Evolutionary conservation across 2,329 filamentous ascomycete species (phyloP).

Genomic region (Fusarium globosum): DNA sequence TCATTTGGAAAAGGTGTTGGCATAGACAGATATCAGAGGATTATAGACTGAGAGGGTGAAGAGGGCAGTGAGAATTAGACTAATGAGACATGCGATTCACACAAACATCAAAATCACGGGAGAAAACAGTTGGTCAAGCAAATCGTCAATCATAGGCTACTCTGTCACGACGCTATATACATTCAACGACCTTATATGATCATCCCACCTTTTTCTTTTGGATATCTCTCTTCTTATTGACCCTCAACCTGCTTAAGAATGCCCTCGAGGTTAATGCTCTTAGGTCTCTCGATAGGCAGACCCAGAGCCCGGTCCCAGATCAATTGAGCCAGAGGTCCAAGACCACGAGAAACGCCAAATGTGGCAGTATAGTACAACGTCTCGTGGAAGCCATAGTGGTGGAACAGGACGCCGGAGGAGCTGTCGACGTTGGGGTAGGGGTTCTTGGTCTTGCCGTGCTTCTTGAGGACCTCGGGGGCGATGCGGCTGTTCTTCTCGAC

Average conservation of each 20-base stretch:
- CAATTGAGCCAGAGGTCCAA: constrained; percentile 92
- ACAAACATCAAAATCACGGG: background rate
- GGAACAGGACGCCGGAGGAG: constrained; percentile 92
- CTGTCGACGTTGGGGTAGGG: constrained; percentile 98
- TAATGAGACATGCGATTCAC: background rate
- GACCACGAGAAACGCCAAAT: constrained; percentile 74
- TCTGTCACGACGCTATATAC: constrained; percentile 36
- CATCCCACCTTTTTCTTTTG: constrained; percentile 19
- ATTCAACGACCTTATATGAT: constrained; percentile 32
- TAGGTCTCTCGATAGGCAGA: constrained; percentile 95
- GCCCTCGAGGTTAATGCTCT: constrained; percentile 94
- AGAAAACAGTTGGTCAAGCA: background rate
- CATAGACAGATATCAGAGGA: background rate
- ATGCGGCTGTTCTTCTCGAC: constrained; percentile 94
- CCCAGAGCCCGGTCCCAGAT: constrained; percentile 96
- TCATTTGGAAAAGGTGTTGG: constrained; percentile 55
- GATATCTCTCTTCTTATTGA: constrained; percentile 47
- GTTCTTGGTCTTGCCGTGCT: constrained; percentile 99
- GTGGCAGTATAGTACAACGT: constrained; percentile 91
- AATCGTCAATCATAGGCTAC: constrained; percentile 34
- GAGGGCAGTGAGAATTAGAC: background rate
- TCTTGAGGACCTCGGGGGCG: constrained; percentile 87
- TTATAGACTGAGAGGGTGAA: background rate
- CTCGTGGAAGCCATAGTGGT: constrained; percentile 98
- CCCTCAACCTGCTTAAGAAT: constrained; percentile 75